A percentile compares a stretch with the other conserved stretches of the same genome.
These are phyloP conservation scores for Nosema muscidifuracis DNA, from an alignment of 371 early-diverging fungal species.

Conservation along the genomic window DNA sequence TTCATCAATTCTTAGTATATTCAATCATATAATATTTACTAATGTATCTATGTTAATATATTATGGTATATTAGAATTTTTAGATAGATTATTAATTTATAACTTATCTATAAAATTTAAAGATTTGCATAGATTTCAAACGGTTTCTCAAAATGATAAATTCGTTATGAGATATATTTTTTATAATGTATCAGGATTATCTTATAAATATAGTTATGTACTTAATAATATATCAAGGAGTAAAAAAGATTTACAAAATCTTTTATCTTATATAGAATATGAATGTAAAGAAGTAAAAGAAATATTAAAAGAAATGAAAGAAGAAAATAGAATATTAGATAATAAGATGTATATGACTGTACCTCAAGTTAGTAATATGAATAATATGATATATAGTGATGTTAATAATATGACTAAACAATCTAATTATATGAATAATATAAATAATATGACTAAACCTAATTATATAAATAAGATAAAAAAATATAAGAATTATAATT, in stretches of 20 bases:
- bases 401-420: slow-evolving; percentile 13
- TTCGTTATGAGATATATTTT: neutral
- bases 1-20: neutral
- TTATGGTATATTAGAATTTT: slow-evolving; percentile 4
- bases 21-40: neutral
- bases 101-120: slow-evolving; percentile 24
- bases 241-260: neutral
- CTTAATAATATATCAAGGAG: slow-evolving; percentile 8
- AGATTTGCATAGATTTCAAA: neutral
- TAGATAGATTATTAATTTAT: slow-evolving; percentile 16
- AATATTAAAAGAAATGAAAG: neutral
- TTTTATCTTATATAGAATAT: slow-evolving; percentile 14
- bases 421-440: neutral
- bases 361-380: slow-evolving; percentile 36
- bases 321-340: slow-evolving; percentile 18
- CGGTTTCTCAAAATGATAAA: neutral
- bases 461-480: slow-evolving; percentile 14
- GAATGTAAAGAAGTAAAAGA: neutral
- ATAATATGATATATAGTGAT: too few species aligned
- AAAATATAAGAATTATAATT: slow-evolving; percentile 25
- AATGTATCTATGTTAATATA: slow-evolving; percentile 3
- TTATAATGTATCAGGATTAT: slow-evolving; percentile 21
- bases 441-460: slow-evolving; percentile 9
- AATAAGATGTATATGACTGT: slow-evolving; percentile 26
- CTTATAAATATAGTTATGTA: slow-evolving; percentile 17